A percentile compares a stretch with the other conserved stretches of the same genome.
Evolutionary conservation across 495 filamentous ascomycete genomes (phyloP).

Genomic region (Immersiella caudata): DNA sequence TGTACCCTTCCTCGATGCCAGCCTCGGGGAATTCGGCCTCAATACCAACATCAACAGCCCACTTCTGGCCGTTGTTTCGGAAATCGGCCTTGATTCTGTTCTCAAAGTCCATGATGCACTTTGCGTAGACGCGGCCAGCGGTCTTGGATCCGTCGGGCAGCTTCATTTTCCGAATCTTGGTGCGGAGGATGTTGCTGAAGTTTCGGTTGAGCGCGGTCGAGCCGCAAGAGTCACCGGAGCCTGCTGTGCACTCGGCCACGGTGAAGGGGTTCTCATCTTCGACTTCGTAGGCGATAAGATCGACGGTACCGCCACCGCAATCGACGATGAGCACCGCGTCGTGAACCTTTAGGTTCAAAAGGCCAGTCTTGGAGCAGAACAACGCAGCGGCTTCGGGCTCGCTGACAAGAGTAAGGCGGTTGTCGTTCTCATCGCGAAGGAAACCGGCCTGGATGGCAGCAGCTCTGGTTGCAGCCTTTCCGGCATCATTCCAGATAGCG

Average conservation of each 20-base stretch:
- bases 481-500: conserved; percentile 77
- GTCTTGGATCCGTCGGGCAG: conserved; percentile 74
- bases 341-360: conserved; percentile 73
- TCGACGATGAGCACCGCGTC: conserved; percentile 76
- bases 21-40: conserved; percentile 77
- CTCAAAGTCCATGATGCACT: conserved; percentile 82
- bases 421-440: conserved; percentile 74
- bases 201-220: conserved; percentile 75
- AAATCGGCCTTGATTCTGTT: conserved; percentile 80
- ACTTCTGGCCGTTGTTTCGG: conserved; percentile 78
- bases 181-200: conserved; percentile 73
- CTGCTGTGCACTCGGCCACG: conserved; percentile 73
- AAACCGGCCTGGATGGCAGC: conserved; percentile 76
- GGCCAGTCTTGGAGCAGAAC: conserved; percentile 74
- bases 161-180: conserved; percentile 80
- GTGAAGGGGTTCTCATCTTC: conserved; percentile 76
- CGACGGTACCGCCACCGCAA: conserved; percentile 74
- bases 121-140: conserved; percentile 73
- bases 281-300: conserved; percentile 77
- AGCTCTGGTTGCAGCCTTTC: conserved; percentile 70
- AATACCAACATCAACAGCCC: conserved; percentile 77
- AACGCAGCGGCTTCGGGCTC: conserved; percentile 74
- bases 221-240: conserved; percentile 74
- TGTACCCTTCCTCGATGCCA: conserved; percentile 76
- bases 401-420: conserved; percentile 69